These are phyloP conservation scores for Lyophyllum atratum DNA, from an alignment of 768 basidiomycete species.

Conservation along the genomic window DNA sequence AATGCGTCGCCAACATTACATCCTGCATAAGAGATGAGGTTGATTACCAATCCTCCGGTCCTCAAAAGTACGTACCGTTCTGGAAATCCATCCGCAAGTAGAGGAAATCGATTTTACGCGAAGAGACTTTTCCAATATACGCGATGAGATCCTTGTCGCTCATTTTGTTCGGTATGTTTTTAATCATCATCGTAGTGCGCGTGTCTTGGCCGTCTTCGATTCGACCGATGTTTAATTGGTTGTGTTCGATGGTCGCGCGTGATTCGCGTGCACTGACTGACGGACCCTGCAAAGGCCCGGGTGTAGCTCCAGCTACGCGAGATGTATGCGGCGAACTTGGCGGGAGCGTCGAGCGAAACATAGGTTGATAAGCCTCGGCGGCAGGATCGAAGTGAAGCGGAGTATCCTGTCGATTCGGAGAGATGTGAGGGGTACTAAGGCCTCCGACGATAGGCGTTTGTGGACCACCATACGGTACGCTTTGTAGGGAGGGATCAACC, in stretches of 20 bases:
- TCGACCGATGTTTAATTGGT: conserved; percentile 60
- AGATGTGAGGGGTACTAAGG: not conserved
- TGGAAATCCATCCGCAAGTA: conserved; percentile 87
- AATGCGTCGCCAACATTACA: conserved; percentile 86
- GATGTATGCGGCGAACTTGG: not conserved
- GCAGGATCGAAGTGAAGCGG: conserved; percentile 10
- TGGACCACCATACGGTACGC: conserved; percentile 11
- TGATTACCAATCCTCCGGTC: not conserved
- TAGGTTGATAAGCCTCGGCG: not conserved
- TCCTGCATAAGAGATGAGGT: conserved; percentile 37
- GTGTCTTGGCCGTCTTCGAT: conserved; percentile 82
- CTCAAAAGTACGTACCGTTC: conserved; percentile 52
- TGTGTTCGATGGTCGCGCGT: conserved; percentile 30
- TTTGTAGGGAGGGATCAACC: conserved; percentile 1
- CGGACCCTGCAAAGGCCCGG: conserved; percentile 3
- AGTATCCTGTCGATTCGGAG: conserved; percentile 13
- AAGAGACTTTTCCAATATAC: conserved; percentile 72
- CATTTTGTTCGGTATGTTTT: conserved; percentile 95
- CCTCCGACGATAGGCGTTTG: conserved; percentile 7
- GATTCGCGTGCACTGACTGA: conserved; percentile 6
- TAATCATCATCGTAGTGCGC: conserved; percentile 86
- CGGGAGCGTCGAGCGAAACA: not conserved
- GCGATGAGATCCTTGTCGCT: conserved; percentile 68
- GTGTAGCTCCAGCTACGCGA: not conserved
- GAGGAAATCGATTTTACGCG: conserved; percentile 81